Evolutionary conservation across 192 early-diverging fungal species (phyloP).

Genomic region (Linnemannia exigua): DNA sequence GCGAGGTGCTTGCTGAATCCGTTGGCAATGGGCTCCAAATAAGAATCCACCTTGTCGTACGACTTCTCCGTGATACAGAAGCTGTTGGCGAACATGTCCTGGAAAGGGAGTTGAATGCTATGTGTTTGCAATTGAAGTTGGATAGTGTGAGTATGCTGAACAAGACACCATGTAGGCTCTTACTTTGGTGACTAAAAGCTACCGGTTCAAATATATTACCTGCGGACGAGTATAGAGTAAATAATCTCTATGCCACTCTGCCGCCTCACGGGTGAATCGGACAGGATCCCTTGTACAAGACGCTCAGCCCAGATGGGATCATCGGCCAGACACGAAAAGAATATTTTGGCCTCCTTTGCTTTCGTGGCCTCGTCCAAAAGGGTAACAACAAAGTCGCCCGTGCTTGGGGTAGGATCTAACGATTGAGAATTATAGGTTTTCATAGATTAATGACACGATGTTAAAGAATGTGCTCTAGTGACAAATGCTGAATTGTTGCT

Average conservation of each 20-base stretch:
- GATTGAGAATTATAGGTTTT: background rate
- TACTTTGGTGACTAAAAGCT: background rate
- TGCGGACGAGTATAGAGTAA: constrained; percentile 52
- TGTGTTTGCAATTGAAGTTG: background rate
- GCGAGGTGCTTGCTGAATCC: constrained; percentile 36
- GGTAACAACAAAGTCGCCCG: constrained; percentile 43
- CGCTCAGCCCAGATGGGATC: constrained; percentile 56
- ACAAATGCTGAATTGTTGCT: background rate
- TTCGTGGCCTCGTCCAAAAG: constrained; percentile 44
- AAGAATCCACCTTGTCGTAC: constrained; percentile 36
- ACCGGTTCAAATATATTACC: constrained; percentile 4
- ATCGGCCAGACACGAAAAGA: constrained; percentile 42
- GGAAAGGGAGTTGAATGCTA: constrained; percentile 52
- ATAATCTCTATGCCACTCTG: constrained; percentile 53
- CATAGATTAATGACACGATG: background rate
- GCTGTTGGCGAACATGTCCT: constrained; percentile 49
- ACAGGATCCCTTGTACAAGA: constrained; percentile 32
- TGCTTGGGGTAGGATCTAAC: constrained; percentile 19
- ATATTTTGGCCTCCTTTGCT: constrained; percentile 38
- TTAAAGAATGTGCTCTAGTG: background rate
- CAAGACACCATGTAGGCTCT: too few species aligned
- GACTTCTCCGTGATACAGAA: constrained; percentile 30
- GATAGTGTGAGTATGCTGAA: background rate
- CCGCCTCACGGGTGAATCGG: constrained; percentile 6
- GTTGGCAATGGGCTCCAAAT: constrained; percentile 36